Base-by-base conservation (phyloP, 257 asterid genomes). In the Solanum tacnaense region DNA sequence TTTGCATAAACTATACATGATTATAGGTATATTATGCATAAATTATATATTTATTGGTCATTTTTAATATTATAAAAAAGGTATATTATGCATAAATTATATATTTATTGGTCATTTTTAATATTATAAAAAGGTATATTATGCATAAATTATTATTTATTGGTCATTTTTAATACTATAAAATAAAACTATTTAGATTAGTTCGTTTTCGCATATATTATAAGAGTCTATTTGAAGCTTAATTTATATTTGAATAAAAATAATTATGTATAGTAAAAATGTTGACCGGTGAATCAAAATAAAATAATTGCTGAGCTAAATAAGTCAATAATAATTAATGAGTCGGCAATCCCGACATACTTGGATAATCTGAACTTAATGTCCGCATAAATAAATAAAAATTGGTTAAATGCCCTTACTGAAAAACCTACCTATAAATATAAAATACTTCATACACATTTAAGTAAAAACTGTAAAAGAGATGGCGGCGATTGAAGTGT, bases 401-500 rank as follows among this genome's bases (percentile, higher is more conserved):
- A 52, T 2, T n/a, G 71, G 1, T n/a, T 11, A n/a, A 62, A n/a
- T 11, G 8, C 3, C 0, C 32, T 60, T 4, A 6, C 21, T 8
- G 71, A 2, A n/a, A 62, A 62, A 4, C 16, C 71, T 62, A 62
- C 2, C 7, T 62, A n/a, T 62, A 62, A 62, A n/a, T n/a, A 62
- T 1, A 62, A 11, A 11, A 62, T 6, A n/a, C 3, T 23, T 60
- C 31, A 60, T n/a, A 60, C 31, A 60, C 23, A 3, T 3, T 2
- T 5, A 38, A 38, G 25, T 23, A 1, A 74, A 21, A 73, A 73
- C 0, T 9, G 6, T 9, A 73, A 31, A 36, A 3, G 21, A 5
- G 25, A 96, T 97, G 99, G 96, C 98, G 76, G 98, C 85, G 70
- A 60, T 1, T 13, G 74, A 29, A 18, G 5, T 91, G 23, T 93